phyloP scores from a whole-genome alignment of 1,284 basidiomycete genomes.

The Leccinum brunneo-olivaceum region DNA sequence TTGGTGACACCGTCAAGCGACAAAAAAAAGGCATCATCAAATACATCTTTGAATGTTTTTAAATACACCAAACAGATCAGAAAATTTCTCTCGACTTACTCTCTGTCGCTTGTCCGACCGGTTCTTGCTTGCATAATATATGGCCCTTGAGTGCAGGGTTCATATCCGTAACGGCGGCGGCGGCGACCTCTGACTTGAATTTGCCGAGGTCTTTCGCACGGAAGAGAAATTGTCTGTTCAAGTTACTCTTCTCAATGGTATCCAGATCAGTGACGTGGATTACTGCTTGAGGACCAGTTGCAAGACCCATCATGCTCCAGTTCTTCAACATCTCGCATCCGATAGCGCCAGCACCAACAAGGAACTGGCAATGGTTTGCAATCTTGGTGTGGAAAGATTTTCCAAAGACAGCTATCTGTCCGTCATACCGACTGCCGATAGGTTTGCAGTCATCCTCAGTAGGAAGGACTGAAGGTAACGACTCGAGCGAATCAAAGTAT shows the following conservation, averaged over 20 bases:
- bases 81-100: slow-evolving; percentile 45
- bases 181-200: slow-evolving; percentile 97
- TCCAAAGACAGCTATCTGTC: slow-evolving; percentile 95
- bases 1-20: slow-evolving; percentile 96
- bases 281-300: slow-evolving; percentile 70
- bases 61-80: slow-evolving; percentile 2
- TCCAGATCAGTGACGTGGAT: slow-evolving; percentile 98
- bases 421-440: slow-evolving; percentile 82
- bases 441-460: slow-evolving; percentile 86
- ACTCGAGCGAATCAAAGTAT: slow-evolving; percentile 98
- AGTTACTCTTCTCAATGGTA: slow-evolving; percentile 98
- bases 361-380: slow-evolving; percentile 86
- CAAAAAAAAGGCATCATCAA: slow-evolving; percentile 86
- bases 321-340: slow-evolving; percentile 99
- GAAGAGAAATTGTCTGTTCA: slow-evolving; percentile 99
- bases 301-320: slow-evolving; percentile 99
- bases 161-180: slow-evolving; percentile 91
- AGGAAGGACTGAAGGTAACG: slow-evolving; percentile 71
- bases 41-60: slow-evolving; percentile 56
- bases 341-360: slow-evolving; percentile 97
- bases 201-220: slow-evolving; percentile 94
- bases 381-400: slow-evolving; percentile 92
- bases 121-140: slow-evolving; percentile 87
- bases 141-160: slow-evolving; percentile 89
- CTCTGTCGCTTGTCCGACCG: slow-evolving; percentile 91